Percentiles rank a stretch among this genome's conserved stretches.
Evolutionary conservation across 306 rosid genomes (phyloP).

Genomic region (Gastrolobium bilobum): DNA sequence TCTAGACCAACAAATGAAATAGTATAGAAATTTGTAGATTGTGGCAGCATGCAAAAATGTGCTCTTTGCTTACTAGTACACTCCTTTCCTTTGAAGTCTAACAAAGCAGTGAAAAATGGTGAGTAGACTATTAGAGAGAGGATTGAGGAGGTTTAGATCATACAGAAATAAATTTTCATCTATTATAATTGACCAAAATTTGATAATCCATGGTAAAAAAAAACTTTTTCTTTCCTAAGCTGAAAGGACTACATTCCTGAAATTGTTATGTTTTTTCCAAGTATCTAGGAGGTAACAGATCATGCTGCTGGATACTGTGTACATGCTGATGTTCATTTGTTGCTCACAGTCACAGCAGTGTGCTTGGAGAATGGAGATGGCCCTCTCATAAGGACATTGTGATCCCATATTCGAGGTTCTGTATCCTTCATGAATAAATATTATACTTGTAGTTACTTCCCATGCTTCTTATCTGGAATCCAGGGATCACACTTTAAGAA

Average conservation of each 20-base stretch:
- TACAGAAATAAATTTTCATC: slow-evolving; percentile 33
- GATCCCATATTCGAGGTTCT: slow-evolving; percentile 28
- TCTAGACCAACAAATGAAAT: neutral
- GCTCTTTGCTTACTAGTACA: no score
- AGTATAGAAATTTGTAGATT: neutral
- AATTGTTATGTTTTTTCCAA: slow-evolving; percentile 41
- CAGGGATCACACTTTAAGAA: slow-evolving; percentile 40
- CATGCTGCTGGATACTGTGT: slow-evolving; percentile 36
- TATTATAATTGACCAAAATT: slow-evolving; percentile 48
- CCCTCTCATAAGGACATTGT: slow-evolving; percentile 39
- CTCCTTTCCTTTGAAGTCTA: slow-evolving; percentile 11
- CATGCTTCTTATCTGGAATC: slow-evolving; percentile 71
- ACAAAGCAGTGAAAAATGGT: neutral
- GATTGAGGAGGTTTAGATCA: slow-evolving; percentile 25
- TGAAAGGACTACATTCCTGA: slow-evolving; percentile 34
- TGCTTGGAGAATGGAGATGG: slow-evolving; percentile 39
- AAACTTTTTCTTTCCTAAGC: slow-evolving; percentile 19
- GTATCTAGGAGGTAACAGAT: slow-evolving; percentile 37
- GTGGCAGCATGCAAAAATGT: neutral
- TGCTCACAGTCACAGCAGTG: slow-evolving; percentile 46
- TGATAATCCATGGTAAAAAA: slow-evolving; percentile 30
- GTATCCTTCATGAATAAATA: slow-evolving; percentile 29
- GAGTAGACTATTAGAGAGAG: slow-evolving; percentile 7
- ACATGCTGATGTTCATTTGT: slow-evolving; percentile 36
- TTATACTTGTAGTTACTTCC: slow-evolving; percentile 51